Conservation (phyloP, 495 filamentous ascomycete genomes). For the Hapsidospora chrysogenum region DNA sequence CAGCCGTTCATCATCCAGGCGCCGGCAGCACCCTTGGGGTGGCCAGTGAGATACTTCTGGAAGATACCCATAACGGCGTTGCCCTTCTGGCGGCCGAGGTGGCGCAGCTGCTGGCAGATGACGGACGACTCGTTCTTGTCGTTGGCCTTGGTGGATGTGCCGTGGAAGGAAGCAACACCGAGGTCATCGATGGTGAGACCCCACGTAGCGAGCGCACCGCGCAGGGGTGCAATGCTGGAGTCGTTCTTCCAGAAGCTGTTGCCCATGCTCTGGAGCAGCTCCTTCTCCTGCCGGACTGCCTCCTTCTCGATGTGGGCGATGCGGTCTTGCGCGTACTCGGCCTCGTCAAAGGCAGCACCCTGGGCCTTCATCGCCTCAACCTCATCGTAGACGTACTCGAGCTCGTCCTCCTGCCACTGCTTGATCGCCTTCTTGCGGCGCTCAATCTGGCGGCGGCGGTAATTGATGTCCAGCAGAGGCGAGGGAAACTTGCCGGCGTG, state of each 20-base stretch:
- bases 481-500: conserved; percentile 80
- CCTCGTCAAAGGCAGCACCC: conserved; percentile 49
- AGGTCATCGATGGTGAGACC: conserved; percentile 95
- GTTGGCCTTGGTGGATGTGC: conserved; percentile 94
- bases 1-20: conserved; percentile 99
- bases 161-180: conserved; percentile 91
- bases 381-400: conserved; percentile 85
- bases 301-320: conserved; percentile 78
- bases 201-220: conserved; percentile 92
- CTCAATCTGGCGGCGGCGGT: conserved; percentile 86
- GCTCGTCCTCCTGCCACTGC: conserved; percentile 88
- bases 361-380: conserved; percentile 79
- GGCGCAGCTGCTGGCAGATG: conserved; percentile 88
- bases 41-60: conserved; percentile 98
- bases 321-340: conserved; percentile 75
- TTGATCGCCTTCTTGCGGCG: conserved; percentile 82
- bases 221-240: conserved; percentile 79
- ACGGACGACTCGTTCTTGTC: conserved; percentile 99
- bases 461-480: conserved; percentile 89
- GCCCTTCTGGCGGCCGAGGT: conserved; percentile 88
- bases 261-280: conserved; percentile 75
- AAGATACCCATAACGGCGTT: conserved; percentile 95
- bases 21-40: conserved; percentile 97
- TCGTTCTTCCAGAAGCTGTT: conserved; percentile 99
- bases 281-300: conserved; percentile 76